A percentile compares a stretch with the other conserved stretches of the same genome.
phyloP scores from a whole-genome alignment of 2,329 filamentous ascomycete genomes.

The Colletotrichum musicola region DNA sequence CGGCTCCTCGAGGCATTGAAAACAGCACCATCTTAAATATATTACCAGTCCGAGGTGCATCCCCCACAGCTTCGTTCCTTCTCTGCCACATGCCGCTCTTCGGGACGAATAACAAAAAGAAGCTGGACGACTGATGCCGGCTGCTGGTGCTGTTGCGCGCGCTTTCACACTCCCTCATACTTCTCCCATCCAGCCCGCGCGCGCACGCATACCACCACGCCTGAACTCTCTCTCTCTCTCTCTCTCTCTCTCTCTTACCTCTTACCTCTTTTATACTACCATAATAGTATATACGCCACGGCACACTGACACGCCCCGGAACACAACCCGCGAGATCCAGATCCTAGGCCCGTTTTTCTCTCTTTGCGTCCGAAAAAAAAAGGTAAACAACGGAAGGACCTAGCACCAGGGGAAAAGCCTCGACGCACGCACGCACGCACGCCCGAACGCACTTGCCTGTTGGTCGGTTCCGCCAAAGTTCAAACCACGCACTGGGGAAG shows the following conservation, averaged over 20 bases:
- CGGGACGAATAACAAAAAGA: slow-evolving; percentile 24
- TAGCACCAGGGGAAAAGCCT: slow-evolving; percentile 21
- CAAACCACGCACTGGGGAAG: slow-evolving; percentile 26
- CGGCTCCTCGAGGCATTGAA: slow-evolving; percentile 32
- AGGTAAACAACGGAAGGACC: slow-evolving; percentile 11
- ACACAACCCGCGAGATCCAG: slow-evolving; percentile 22
- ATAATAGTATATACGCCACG: background rate
- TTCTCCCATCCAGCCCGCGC: slow-evolving; percentile 7
- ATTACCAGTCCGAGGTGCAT: slow-evolving; percentile 33
- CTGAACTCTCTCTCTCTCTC: background rate
- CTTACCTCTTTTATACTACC: background rate
- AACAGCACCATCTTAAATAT: slow-evolving; percentile 38
- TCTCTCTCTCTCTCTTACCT: background rate
- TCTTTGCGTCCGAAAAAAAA: background rate
- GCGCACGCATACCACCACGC: background rate
- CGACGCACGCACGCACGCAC: background rate
- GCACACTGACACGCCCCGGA: slow-evolving; percentile 19
- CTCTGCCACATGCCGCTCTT: slow-evolving; percentile 32
- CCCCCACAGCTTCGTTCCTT: slow-evolving; percentile 12
- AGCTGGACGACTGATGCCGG: slow-evolving; percentile 31
- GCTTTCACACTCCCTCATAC: slow-evolving; percentile 12
- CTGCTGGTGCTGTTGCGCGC: slow-evolving; percentile 18
- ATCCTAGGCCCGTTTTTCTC: slow-evolving; percentile 32
- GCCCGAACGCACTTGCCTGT: too few species aligned
- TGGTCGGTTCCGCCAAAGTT: slow-evolving; percentile 5